Evolutionary conservation across 768 basidiomycete genomes (phyloP).

Genomic region (Russula foetens): DNA sequence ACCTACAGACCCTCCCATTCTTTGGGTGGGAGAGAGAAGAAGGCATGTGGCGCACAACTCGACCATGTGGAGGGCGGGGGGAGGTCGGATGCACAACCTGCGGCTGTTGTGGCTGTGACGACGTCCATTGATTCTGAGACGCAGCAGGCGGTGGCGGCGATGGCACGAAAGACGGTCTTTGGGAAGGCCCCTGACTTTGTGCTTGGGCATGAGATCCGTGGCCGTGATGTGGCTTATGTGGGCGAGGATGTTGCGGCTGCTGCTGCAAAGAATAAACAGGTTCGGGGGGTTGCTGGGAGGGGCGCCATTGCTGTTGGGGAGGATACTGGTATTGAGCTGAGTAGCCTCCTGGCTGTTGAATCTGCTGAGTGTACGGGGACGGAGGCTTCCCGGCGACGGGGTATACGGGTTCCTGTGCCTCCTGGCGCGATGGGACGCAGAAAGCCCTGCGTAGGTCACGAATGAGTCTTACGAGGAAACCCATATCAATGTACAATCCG

Average conservation of each 20-base stretch:
- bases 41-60: conserved; percentile 7
- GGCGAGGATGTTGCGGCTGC: conserved; percentile 17
- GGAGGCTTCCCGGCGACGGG: not conserved
- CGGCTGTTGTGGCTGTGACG: too few species aligned
- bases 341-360: conserved; percentile 3
- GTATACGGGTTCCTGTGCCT: not conserved
- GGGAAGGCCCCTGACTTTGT: not conserved
- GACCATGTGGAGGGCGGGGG: conserved; percentile 7
- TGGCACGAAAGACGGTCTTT: not conserved
- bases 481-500: not conserved
- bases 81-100: not conserved
- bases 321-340: conserved; percentile 1
- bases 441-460: conserved; percentile 5
- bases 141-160: not conserved
- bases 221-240: conserved; percentile 19
- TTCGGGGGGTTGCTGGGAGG: conserved; percentile 15
- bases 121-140: not conserved
- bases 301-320: conserved; percentile 12
- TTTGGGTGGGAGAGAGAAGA: conserved; percentile 4
- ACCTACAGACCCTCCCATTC: not conserved
- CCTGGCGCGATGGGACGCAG: not conserved
- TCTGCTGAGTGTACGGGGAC: conserved; percentile 11
- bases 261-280: not conserved
- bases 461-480: not conserved
- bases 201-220: conserved; percentile 18